Evolutionary conservation across 2,329 filamentous ascomycete species (phyloP).

Genomic region (Alternaria triticina): DNA sequence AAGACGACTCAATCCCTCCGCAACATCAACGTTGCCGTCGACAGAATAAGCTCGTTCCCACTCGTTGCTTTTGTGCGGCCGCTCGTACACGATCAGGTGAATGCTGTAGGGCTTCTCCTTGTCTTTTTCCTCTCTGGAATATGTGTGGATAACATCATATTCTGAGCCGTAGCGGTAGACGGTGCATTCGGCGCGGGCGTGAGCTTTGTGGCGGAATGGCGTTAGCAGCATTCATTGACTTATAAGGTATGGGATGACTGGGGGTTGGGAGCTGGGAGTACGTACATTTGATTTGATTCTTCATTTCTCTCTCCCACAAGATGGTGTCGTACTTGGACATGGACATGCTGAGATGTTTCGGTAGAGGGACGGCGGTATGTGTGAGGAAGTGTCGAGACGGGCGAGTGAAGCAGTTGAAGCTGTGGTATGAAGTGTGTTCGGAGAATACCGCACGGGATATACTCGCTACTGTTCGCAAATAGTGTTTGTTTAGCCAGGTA

Average conservation of each 20-base stretch:
- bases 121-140: neutral
- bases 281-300: neutral
- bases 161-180: neutral
- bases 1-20: neutral
- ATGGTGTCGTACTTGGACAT: neutral
- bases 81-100: neutral
- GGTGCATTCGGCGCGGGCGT: neutral
- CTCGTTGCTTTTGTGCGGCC: neutral
- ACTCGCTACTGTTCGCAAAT: neutral
- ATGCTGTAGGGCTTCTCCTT: neutral
- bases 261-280: neutral
- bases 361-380: neutral
- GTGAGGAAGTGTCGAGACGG: neutral
- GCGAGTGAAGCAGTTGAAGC: neutral
- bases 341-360: neutral
- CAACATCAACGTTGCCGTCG: neutral
- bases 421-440: fast-evolving
- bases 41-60: neutral
- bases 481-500: neutral
- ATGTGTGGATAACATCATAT: neutral
- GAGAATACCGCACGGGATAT: neutral
- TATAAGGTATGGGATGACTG: neutral
- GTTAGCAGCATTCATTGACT: neutral
- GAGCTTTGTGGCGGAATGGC: neutral
- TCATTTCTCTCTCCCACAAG: neutral